phyloP scores from a whole-genome alignment of 139 green algal species.

The Auxenochlorella pyrenoidosa region DNA sequence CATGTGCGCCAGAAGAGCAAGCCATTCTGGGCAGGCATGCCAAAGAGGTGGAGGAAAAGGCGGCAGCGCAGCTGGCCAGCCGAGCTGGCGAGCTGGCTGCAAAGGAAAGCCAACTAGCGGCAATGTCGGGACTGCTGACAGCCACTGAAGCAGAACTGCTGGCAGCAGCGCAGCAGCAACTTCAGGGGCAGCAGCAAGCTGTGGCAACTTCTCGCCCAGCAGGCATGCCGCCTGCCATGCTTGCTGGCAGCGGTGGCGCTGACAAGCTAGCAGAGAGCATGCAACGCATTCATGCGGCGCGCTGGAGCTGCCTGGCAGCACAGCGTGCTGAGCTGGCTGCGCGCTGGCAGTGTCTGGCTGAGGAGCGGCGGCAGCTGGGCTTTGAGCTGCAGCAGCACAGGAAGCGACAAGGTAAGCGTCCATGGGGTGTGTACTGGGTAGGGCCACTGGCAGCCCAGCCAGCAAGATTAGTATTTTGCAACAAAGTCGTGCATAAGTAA shows the following conservation, averaged over 20 bases:
- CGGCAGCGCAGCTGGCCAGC: not conserved
- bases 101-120: not conserved
- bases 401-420: not conserved
- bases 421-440: not conserved
- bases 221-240: too few species aligned
- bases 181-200: not conserved
- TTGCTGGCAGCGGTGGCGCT: not conserved
- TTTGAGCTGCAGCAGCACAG: not conserved
- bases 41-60: not conserved
- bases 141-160: not conserved
- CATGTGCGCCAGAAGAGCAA: not conserved
- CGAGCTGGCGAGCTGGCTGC: not conserved
- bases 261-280: not conserved
- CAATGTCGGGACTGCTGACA: not conserved
- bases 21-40: not conserved
- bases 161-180: not conserved
- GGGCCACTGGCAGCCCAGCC: not conserved
- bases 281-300: not conserved
- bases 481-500: too few species aligned
- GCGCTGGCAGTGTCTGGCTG: not conserved
- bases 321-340: not conserved
- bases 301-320: not conserved
- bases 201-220: too few species aligned
- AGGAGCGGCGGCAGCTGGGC: not conserved
- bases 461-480: too few species aligned